Conservation (phyloP, 352 stramenopile species). For the Peronospora belbahrii region DNA sequence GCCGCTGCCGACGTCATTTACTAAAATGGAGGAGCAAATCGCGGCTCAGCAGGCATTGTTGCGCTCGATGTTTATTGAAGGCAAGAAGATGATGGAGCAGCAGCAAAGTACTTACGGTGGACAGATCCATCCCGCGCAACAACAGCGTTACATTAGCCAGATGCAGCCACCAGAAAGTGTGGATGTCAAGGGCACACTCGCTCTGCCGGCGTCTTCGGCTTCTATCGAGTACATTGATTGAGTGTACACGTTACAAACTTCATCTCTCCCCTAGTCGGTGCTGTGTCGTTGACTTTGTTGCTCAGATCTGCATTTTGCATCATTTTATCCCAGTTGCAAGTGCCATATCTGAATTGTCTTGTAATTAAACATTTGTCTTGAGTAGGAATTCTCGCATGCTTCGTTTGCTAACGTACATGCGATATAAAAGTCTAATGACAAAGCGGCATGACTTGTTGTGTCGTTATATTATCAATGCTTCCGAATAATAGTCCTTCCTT, state of each 20-base stretch:
- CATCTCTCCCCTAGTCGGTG: constrained; percentile 10
- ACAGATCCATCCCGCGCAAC: constrained; percentile 27
- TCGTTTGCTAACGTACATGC: not conserved
- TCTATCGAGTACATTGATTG: constrained; percentile 43
- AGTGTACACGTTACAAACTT: constrained; percentile 9
- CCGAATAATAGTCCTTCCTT: constrained; percentile 2
- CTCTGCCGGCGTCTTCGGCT: constrained; percentile 19
- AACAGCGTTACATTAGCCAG: constrained; percentile 32
- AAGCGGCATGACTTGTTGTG: not conserved
- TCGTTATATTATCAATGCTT: not conserved
- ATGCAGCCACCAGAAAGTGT: constrained; percentile 20
- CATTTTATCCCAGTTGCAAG: constrained; percentile 5
- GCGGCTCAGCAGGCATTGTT: constrained; percentile 62
- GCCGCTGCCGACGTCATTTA: constrained; percentile 56
- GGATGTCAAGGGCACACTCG: constrained; percentile 19
- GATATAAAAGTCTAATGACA: not conserved
- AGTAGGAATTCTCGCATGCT: not conserved
- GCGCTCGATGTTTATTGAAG: constrained; percentile 65
- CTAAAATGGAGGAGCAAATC: constrained; percentile 75
- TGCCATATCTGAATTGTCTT: constrained; percentile 8
- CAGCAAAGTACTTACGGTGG: constrained; percentile 21
- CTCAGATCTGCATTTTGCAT: constrained; percentile 19
- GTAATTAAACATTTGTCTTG: constrained; percentile 27
- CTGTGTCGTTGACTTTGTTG: constrained; percentile 10
- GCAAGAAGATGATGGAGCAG: constrained; percentile 70